These are phyloP conservation scores for Huiozyma sinensis DNA, from an alignment of 805 yeast species.

Conservation along the genomic window DNA sequence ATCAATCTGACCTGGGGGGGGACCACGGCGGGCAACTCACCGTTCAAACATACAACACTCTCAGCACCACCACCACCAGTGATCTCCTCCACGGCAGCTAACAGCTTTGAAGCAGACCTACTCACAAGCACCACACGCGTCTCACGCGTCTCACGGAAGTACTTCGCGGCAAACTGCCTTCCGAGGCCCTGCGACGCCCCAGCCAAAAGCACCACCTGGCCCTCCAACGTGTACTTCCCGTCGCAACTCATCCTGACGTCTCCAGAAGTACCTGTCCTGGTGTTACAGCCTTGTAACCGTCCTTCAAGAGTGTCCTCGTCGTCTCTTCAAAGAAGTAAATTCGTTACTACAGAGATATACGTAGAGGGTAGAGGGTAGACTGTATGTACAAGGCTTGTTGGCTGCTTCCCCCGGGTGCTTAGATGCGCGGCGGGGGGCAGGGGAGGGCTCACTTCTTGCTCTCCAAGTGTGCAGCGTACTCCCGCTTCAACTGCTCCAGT, in stretches of 20 bases:
- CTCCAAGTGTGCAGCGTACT: slow-evolving; percentile 37
- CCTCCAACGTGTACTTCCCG: slow-evolving; percentile 28
- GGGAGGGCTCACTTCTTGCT: slow-evolving; percentile 14
- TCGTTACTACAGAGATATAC: too few relatives aligned
- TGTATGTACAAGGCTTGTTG: neutral
- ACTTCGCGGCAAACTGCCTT: slow-evolving; percentile 54
- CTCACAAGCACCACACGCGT: slow-evolving; percentile 70
- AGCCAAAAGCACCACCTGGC: slow-evolving; percentile 58
- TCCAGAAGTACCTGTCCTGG: too few relatives aligned
- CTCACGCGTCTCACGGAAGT: slow-evolving; percentile 34
- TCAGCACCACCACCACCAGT: slow-evolving; percentile 2
- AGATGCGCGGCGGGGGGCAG: neutral
- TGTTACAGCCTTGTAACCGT: too few relatives aligned
- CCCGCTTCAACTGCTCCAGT: slow-evolving; percentile 58
- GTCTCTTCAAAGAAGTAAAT: neutral
- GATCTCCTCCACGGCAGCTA: slow-evolving; percentile 38
- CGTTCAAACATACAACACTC: too few relatives aligned
- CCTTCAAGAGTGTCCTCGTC: too few relatives aligned
- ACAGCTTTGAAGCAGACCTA: slow-evolving; percentile 54
- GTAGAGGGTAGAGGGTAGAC: neutral
- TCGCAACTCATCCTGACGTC: neutral
- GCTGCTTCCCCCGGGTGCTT: neutral
- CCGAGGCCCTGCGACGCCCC: slow-evolving; percentile 97
- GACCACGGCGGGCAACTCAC: neutral
- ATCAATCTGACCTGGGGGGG: slow-evolving; percentile 22